phyloP scores from a whole-genome alignment of 2,329 filamentous ascomycete species.

The Penicillium thymicola region DNA sequence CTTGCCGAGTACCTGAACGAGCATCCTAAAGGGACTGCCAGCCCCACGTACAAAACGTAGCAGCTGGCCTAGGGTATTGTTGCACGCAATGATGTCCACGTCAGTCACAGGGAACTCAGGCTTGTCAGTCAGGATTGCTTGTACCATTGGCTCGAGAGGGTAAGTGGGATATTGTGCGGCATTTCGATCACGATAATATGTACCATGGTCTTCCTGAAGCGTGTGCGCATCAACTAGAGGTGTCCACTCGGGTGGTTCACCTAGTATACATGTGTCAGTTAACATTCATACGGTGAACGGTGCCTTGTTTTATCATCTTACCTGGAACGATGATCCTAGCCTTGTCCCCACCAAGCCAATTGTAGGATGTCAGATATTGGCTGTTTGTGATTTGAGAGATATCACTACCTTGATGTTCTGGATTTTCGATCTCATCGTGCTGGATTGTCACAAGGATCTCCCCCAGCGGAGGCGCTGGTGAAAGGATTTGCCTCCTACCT shows the following conservation, averaged over 20 bases:
- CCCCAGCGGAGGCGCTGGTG: slow-evolving; percentile 14
- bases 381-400: slow-evolving; percentile 35
- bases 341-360: slow-evolving; percentile 43
- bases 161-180: slow-evolving; percentile 34
- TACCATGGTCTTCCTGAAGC: slow-evolving; percentile 45
- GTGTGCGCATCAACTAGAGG: slow-evolving; percentile 35
- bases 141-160: slow-evolving; percentile 47
- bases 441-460: slow-evolving; percentile 16
- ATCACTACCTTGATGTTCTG: background rate
- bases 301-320: slow-evolving; percentile 19
- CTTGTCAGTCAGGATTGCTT: slow-evolving; percentile 41
- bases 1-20: slow-evolving; percentile 54
- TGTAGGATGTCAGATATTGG: slow-evolving; percentile 52
- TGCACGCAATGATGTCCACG: slow-evolving; percentile 59
- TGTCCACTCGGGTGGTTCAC: slow-evolving; percentile 52
- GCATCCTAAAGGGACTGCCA: slow-evolving; percentile 55
- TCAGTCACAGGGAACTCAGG: slow-evolving; percentile 32
- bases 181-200: slow-evolving; percentile 47
- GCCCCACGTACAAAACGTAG: slow-evolving; percentile 52
- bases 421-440: slow-evolving; percentile 8
- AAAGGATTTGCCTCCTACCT: background rate
- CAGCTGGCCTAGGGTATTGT: slow-evolving; percentile 60
- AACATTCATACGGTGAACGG: background rate
- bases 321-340: slow-evolving; percentile 48
- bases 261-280: slow-evolving; percentile 30